These are phyloP conservation scores for Cercospora zeae-maydis DNA, from an alignment of 2,329 filamentous ascomycete genomes.

Conservation along the genomic window DNA sequence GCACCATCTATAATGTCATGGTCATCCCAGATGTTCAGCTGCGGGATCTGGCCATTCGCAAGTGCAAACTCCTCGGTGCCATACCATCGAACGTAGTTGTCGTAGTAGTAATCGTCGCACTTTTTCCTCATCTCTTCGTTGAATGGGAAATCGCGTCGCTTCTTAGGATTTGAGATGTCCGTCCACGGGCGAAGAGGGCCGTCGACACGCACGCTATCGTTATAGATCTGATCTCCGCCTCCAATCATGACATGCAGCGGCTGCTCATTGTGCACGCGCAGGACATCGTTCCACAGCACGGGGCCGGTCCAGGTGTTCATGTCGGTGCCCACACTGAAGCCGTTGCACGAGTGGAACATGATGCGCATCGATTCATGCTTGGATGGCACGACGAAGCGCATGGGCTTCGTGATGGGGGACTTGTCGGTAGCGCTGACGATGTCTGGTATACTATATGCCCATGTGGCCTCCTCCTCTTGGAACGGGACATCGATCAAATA, in stretches of 20 bases:
- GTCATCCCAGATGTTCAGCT: constrained; percentile 65
- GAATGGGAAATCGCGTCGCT: constrained; percentile 59
- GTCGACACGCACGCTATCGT: constrained; percentile 74
- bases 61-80: constrained; percentile 60
- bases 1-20: constrained; percentile 61
- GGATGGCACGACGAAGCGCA: constrained; percentile 57
- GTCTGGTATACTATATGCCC: constrained; percentile 71
- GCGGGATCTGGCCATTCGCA: constrained; percentile 60
- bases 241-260: constrained; percentile 73
- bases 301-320: constrained; percentile 58
- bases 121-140: constrained; percentile 59
- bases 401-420: constrained; percentile 30
- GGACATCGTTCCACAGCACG: constrained; percentile 62
- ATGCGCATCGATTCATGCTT: constrained; percentile 63
- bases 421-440: constrained; percentile 45
- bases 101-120: constrained; percentile 61
- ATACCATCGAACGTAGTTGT: constrained; percentile 65
- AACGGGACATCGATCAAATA: constrained; percentile 61
- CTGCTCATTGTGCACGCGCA: constrained; percentile 56
- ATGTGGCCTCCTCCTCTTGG: constrained; percentile 68
- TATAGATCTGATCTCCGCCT: constrained; percentile 83
- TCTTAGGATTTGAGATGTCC: constrained; percentile 57
- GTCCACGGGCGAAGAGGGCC: constrained; percentile 72
- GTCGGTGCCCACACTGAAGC: constrained; percentile 64
- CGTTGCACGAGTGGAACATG: constrained; percentile 68